Conservation (phyloP, 2,329 filamentous ascomycete species). For the Trichoderma aggressivum region DNA sequence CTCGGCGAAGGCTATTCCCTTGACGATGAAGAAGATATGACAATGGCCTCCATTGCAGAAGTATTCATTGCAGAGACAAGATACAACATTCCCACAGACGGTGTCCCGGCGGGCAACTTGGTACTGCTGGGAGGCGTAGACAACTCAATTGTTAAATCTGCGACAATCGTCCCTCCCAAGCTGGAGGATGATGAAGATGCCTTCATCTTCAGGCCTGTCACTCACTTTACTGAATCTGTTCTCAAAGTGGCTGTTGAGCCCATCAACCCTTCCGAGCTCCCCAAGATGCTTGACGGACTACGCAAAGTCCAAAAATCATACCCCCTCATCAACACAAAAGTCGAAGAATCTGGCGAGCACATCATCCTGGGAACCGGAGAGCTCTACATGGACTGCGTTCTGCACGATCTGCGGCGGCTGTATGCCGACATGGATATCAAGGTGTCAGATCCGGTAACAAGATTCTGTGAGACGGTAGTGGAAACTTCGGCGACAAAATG, state of each 20-base stretch:
- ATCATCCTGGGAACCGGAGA: slow-evolving; percentile 93
- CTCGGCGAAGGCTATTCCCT: slow-evolving; percentile 93
- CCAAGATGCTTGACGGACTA: slow-evolving; percentile 97
- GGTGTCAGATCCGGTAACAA: slow-evolving; percentile 93
- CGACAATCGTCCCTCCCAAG: slow-evolving; percentile 78
- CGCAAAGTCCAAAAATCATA: slow-evolving; percentile 98
- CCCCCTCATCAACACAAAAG: slow-evolving; percentile 90
- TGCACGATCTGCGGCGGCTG: slow-evolving; percentile 88
- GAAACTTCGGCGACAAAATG: slow-evolving; percentile 98
- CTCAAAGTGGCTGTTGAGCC: slow-evolving; percentile 98
- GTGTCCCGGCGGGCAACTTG: slow-evolving; percentile 90
- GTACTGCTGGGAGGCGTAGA: slow-evolving; percentile 90
- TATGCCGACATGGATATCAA: slow-evolving; percentile 99
- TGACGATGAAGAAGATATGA: slow-evolving; percentile 98
- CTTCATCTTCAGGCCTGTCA: slow-evolving; percentile 90
- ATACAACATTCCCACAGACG: slow-evolving; percentile 89
- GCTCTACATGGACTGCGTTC: slow-evolving; percentile 98
- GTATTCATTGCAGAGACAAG: slow-evolving; percentile 89
- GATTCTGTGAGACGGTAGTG: slow-evolving; percentile 96
- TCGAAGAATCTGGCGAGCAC: slow-evolving; percentile 96
- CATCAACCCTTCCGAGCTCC: slow-evolving; percentile 94
- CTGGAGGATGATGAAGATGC: slow-evolving; percentile 86
- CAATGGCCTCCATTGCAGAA: slow-evolving; percentile 74
- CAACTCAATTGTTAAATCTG: slow-evolving; percentile 97
- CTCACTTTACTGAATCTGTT: slow-evolving; percentile 94